These are phyloP conservation scores for Huntiella decipiens DNA, from an alignment of 2,329 filamentous ascomycete species.

Conservation along the genomic window DNA sequence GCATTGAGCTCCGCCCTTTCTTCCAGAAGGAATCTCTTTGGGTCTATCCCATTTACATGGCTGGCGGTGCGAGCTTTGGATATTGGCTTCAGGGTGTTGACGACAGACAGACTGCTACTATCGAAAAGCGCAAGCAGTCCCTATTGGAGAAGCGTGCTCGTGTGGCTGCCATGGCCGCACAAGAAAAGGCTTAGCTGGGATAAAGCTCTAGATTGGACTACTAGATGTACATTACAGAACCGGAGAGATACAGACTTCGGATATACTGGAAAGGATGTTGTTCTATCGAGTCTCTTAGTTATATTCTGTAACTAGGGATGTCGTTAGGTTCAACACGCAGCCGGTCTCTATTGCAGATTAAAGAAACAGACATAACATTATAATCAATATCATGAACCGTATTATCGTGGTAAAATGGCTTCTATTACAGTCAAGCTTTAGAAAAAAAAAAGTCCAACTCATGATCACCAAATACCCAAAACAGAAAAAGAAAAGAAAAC, in stretches of 20 bases:
- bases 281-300: neutral
- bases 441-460: no score
- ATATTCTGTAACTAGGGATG: neutral
- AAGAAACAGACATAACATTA: no score
- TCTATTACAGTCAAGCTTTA: no score
- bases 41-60: constrained; percentile 80
- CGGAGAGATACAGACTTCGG: constrained; percentile 2
- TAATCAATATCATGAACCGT: no score
- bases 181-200: constrained; percentile 13
- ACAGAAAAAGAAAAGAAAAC: no score
- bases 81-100: constrained; percentile 94
- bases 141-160: constrained; percentile 80
- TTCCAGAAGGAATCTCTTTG: constrained; percentile 70
- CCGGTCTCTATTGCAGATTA: no score
- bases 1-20: constrained; percentile 94
- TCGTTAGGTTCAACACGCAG: neutral
- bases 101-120: constrained; percentile 55
- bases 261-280: neutral
- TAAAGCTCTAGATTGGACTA: neutral
- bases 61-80: constrained; percentile 75
- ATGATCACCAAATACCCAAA: no score
- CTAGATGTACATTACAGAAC: neutral
- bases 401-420: no score
- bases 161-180: constrained; percentile 26
- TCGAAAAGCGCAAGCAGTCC: constrained; percentile 58